Base-by-base conservation (phyloP, 2,329 filamentous ascomycete genomes). In the Calonectria pteridis region DNA sequence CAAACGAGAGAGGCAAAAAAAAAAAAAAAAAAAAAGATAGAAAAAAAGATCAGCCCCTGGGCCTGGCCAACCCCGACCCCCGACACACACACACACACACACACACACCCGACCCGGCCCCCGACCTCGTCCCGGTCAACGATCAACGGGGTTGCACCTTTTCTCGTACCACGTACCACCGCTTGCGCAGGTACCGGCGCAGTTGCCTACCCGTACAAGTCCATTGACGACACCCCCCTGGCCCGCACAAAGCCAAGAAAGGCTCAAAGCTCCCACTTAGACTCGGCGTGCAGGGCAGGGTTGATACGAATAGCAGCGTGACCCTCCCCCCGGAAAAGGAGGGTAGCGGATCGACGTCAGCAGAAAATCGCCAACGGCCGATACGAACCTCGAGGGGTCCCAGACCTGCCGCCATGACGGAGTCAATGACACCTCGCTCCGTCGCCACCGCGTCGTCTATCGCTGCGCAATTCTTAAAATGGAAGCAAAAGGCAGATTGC, bases 151-250 rank as follows among this genome's bases (percentile, higher is more conserved):
- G 51, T 58, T 58, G 53, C 72, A 72, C 78, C 43, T 46, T n/a
- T 46, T 46, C 43, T 78, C 76, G 73, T 71, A 75, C 77, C 31
- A 58, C 53, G 43, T 23, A 46, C 43, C 73, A 78, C 75, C 75
- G 71, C 72, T 74, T 76, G 70, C 78, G 76, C 73, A 80, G 77
- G 73, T 79, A 79, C 77, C 73, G 78, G 71, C 76, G 76, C 75
- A 69, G 69, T 67, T 69, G 43, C 43, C 43, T 46, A 23, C 43
- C 68, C 73, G 69, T 68, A 35, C 71, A 73, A 59, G 74, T 72
- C 59, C 73, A 76, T 76, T 71, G 71, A 75, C 64, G 66, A 55
- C 55, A 66, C 59, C 55, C 37, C n/a, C 55, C 71, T 63, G 46
- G 28, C n/a, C 43, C 29, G 43, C 29, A 31, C 4, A 35, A 35